Percentiles rank a stretch among this genome's conserved stretches.
Evolutionary conservation across 148 eudicot species (phyloP).

Genomic region (Rhododendron williamsianum): DNA sequence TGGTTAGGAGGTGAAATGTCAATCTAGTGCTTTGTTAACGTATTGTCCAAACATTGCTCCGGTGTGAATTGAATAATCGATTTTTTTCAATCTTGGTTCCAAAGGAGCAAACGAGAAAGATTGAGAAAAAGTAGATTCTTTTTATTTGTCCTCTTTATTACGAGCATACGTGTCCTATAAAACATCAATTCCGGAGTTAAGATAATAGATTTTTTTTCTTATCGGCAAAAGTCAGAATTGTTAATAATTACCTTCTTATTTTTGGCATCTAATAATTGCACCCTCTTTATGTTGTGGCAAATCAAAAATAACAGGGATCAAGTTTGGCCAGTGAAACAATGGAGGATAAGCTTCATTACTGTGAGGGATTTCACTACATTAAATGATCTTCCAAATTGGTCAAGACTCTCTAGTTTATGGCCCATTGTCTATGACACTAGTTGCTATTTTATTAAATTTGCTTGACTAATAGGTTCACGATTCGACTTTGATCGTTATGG

Average conservation of each 20-base stretch:
- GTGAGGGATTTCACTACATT: not conserved
- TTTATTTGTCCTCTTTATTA: not conserved
- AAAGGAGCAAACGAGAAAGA: not conserved
- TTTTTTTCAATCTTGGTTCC: not conserved
- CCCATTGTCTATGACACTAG: not conserved
- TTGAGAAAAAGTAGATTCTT: not conserved
- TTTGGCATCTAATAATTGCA: not conserved
- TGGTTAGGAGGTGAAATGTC: not conserved
- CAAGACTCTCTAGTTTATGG: not conserved
- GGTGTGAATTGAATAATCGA: not conserved
- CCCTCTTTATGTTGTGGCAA: not conserved
- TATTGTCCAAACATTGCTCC: not conserved
- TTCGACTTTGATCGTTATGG: not conserved
- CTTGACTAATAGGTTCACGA: not conserved
- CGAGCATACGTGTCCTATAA: not conserved
- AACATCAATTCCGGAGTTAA: too few species aligned
- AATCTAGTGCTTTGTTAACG: not conserved
- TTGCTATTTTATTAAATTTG: not conserved
- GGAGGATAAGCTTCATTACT: not conserved
- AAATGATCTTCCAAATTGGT: not conserved
- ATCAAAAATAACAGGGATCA: not conserved
- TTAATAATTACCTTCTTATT: too few species aligned
- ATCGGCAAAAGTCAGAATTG: not conserved
- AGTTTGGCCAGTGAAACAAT: not conserved
- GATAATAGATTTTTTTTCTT: not conserved